These are phyloP conservation scores for Ochromonas danica DNA, from an alignment of 108 stramenopile genomes.

Conservation along the genomic window DNA sequence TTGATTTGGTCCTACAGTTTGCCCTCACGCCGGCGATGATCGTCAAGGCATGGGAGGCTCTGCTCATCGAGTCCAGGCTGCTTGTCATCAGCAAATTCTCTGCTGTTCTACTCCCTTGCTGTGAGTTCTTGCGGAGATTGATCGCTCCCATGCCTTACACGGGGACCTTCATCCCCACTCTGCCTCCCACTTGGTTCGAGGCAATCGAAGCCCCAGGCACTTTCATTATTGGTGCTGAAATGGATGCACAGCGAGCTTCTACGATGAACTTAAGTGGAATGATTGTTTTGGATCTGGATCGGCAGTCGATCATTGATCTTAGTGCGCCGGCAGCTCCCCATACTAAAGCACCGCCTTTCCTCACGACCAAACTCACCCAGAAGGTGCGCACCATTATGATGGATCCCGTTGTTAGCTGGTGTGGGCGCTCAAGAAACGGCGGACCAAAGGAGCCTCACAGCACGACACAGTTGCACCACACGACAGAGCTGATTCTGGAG, in stretches of 20 bases:
- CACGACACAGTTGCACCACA: not conserved
- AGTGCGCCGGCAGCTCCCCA: too few species aligned
- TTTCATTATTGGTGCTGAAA: not conserved
- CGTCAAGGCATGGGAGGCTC: constrained; percentile 19
- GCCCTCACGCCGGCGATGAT: not conserved
- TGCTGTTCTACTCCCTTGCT: not conserved
- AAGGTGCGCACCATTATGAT: not conserved
- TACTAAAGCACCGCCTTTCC: not conserved
- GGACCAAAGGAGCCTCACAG: too few species aligned
- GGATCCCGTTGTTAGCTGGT: not conserved
- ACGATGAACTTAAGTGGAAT: not conserved
- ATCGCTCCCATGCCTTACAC: not conserved
- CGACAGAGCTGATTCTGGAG: not conserved
- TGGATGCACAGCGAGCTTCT: not conserved
- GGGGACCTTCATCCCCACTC: not conserved
- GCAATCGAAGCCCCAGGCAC: constrained; percentile 2
- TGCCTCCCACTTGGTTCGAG: not conserved
- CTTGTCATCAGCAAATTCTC: not conserved
- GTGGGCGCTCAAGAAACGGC: not conserved
- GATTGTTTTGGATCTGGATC: constrained; percentile 1
- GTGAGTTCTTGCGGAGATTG: not conserved
- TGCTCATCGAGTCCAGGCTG: not conserved
- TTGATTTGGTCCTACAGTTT: not conserved
- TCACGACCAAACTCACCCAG: not conserved
- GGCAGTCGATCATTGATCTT: not conserved